These are phyloP conservation scores for Aspergillus awamori DNA, from an alignment of 2,329 filamentous ascomycete genomes.

Conservation along the genomic window DNA sequence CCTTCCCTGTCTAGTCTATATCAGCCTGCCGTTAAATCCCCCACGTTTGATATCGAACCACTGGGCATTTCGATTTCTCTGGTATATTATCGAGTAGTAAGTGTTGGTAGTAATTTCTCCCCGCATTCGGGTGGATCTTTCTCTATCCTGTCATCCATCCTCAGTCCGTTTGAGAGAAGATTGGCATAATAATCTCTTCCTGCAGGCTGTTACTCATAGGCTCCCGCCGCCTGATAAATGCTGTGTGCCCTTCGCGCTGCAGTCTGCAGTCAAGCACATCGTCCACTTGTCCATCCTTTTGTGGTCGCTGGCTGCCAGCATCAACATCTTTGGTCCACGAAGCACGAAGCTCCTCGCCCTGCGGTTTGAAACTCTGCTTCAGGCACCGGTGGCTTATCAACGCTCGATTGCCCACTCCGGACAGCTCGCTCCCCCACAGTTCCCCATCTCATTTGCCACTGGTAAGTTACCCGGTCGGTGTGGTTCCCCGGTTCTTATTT, in stretches of 20 bases:
- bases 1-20: background rate
- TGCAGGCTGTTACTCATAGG: no score
- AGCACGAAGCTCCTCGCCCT: constrained; percentile 5
- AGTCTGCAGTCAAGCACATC: constrained; percentile 19
- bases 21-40: background rate
- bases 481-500: constrained; percentile 15
- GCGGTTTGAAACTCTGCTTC: constrained; percentile 3
- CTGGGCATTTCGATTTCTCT: no score
- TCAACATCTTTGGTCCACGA: constrained; percentile 4
- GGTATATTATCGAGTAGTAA: no score
- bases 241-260: constrained; percentile 18
- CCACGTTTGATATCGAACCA: no score
- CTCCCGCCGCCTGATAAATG: background rate
- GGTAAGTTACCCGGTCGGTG: constrained; percentile 11
- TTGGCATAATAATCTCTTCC: background rate
- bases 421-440: constrained; percentile 3
- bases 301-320: constrained; percentile 16
- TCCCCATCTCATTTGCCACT: constrained; percentile 13
- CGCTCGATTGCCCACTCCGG: constrained; percentile 8
- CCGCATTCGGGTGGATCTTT: constrained; percentile 6
- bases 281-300: constrained; percentile 24
- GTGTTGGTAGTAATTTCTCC: background rate
- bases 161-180: constrained; percentile 1
- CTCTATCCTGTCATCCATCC: constrained; percentile 5
- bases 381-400: constrained; percentile 7